Evolutionary conservation across 257 asterid species (phyloP).

Genomic region (Plantago elongata): DNA sequence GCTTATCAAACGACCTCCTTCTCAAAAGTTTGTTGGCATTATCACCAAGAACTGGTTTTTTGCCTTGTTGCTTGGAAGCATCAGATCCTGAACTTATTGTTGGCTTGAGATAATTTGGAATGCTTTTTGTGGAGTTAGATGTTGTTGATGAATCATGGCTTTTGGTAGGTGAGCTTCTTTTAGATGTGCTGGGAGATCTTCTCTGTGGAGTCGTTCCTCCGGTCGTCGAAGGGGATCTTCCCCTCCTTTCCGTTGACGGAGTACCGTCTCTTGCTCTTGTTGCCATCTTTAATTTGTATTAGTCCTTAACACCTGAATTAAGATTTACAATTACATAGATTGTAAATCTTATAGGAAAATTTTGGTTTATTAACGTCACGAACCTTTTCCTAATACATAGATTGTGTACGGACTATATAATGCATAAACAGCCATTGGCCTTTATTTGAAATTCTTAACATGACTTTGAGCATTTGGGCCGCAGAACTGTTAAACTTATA

Average conservation of each 20-base stretch:
- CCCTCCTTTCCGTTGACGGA: conserved; percentile 44
- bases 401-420: too few relatives aligned
- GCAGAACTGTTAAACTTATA: too few relatives aligned
- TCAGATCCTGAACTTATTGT: conserved; percentile 24
- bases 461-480: too few relatives aligned
- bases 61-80: conserved; percentile 25
- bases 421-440: too few relatives aligned
- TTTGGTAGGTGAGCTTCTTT: conserved; percentile 18
- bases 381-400: too few relatives aligned
- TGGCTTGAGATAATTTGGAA: conserved; percentile 37
- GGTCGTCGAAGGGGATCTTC: conserved; percentile 27
- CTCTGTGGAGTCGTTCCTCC: conserved; percentile 19
- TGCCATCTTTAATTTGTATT: conserved; percentile 38
- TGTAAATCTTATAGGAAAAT: too few relatives aligned
- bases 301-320: conserved; percentile 22
- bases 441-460: too few relatives aligned
- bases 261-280: conserved; percentile 44
- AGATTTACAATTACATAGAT: background rate
- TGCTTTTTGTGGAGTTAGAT: conserved; percentile 22
- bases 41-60: conserved; percentile 32
- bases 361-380: too few relatives aligned
- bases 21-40: conserved; percentile 19
- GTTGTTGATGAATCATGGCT: conserved; percentile 20
- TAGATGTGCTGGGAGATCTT: conserved; percentile 29
- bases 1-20: conserved; percentile 42